Evolutionary conservation across 805 yeast genomes (phyloP).

Genomic region (Starmerella gropengiesseri): DNA sequence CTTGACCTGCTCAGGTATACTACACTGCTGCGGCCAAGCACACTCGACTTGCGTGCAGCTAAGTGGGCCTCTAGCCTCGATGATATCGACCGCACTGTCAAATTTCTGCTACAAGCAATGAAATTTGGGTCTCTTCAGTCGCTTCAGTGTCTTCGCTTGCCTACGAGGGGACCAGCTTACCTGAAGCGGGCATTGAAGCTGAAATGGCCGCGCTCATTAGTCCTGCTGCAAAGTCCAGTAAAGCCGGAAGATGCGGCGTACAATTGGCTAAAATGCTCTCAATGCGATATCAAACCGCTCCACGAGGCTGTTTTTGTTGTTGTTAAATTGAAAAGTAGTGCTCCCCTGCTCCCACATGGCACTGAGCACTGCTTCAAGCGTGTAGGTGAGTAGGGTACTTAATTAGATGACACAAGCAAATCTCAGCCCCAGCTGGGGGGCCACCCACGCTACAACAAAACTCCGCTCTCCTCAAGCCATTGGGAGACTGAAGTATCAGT

Average conservation of each 20-base stretch:
- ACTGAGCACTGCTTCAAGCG: too few species aligned
- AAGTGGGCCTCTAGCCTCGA: conserved; percentile 10
- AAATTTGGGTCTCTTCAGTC: conserved; percentile 8
- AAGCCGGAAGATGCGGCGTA: conserved; percentile 7
- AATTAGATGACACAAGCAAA: too few species aligned
- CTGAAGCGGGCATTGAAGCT: conserved; percentile 5
- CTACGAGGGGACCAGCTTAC: conserved; percentile 12
- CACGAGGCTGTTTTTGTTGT: not conserved
- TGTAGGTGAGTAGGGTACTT: too few species aligned
- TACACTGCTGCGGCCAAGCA: not conserved
- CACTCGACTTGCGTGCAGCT: conserved; percentile 13
- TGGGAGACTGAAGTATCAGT: too few species aligned
- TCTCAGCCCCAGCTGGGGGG: too few species aligned
- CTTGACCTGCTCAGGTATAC: not conserved
- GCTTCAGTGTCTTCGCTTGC: conserved; percentile 12
- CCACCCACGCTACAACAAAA: too few species aligned
- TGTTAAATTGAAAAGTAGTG: too few species aligned
- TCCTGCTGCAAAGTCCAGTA: conserved; percentile 13
- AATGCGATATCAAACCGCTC: too few species aligned
- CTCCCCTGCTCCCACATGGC: too few species aligned
- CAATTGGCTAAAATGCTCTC: not conserved
- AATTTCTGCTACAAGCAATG: conserved; percentile 8
- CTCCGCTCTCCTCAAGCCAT: too few species aligned
- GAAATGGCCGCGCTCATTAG: conserved; percentile 12
- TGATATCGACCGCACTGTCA: conserved; percentile 9